phyloP scores from a whole-genome alignment of 768 basidiomycete species.

The Coprinopsis marcescibilis region DNA sequence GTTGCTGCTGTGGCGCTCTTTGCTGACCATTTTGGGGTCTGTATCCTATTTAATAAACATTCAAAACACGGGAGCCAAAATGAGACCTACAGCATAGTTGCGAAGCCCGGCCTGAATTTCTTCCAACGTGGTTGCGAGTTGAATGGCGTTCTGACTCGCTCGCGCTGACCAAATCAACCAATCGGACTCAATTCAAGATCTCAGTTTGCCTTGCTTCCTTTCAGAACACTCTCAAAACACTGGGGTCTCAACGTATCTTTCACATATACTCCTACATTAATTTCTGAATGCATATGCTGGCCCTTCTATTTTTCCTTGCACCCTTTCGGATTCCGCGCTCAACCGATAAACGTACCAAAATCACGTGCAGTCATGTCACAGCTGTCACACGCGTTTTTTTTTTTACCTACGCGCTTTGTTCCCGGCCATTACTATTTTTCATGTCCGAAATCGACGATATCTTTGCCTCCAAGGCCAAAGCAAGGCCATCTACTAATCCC shows the following conservation, averaged over 20 bases:
- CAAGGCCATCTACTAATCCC: slow-evolving; percentile 14
- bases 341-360: too few relatives aligned
- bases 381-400: too few relatives aligned
- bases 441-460: slow-evolving; percentile 85
- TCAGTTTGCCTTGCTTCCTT: neutral
- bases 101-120: slow-evolving; percentile 10
- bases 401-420: too few relatives aligned
- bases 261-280: too few relatives aligned
- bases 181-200: neutral
- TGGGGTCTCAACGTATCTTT: too few relatives aligned
- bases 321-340: too few relatives aligned
- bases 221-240: too few relatives aligned
- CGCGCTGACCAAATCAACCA: neutral
- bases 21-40: slow-evolving; percentile 40
- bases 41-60: slow-evolving; percentile 9
- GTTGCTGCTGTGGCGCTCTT: slow-evolving; percentile 20
- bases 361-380: too few relatives aligned
- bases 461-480: slow-evolving; percentile 53
- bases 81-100: slow-evolving; percentile 28
- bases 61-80: slow-evolving; percentile 8
- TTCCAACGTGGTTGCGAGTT: slow-evolving; percentile 6
- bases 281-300: too few relatives aligned
- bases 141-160: neutral
- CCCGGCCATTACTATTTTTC: slow-evolving; percentile 15
- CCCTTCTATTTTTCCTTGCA: too few relatives aligned